Base-by-base conservation (phyloP, 805 yeast genomes). In the Torulaspora maleeae region DNA sequence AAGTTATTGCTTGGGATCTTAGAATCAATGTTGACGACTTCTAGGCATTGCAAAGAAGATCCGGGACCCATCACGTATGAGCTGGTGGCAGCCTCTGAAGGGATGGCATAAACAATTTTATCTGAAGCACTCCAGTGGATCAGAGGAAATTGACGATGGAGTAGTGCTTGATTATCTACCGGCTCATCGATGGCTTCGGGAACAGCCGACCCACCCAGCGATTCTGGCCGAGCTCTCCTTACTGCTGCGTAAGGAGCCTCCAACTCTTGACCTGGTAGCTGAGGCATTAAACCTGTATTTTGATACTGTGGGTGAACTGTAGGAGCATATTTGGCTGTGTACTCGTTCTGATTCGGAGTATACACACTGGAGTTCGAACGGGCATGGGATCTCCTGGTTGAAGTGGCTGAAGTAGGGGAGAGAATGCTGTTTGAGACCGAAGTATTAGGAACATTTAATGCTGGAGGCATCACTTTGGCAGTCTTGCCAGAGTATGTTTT, bases 61-160 rank as follows among this genome's bases (percentile, higher is more conserved):
- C 41, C 38, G 56, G 32, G 55, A 67, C 48, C 62, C 68, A n/a
- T 67, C 64, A 53, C 63, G 50, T 44, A 56, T 59, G 47, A 27
- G 13, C 27, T 46, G 4, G 50, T 48, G 2, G 27, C 39, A 19
- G 43, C 13, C 4, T 27, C 63, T 1, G 67, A 52, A 5, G 82
- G 79, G 36, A 78, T 58, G 45, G 74, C 69, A 29, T 70, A 69
- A 3, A 75, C 73, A 15, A 76, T 56, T 37, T 69, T 73, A 5
- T 67, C 63, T 2, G 78, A 70, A 16, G 66, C 67, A 22, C 78
- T 70, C 84, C 93, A 88, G 47, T 75, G 72, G 60, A 86, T 83
- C 27, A 88, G 59, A 0, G 96, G 95, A 65, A 83, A 84, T 59
- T 86, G 95, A 44, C 84, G 72, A 38, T 68, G 64, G 19, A 72